Evolutionary conservation across 805 yeast genomes (phyloP), one percentile per base, ranked within the genome.

Genomic region (Candida railenensis): DNA sequence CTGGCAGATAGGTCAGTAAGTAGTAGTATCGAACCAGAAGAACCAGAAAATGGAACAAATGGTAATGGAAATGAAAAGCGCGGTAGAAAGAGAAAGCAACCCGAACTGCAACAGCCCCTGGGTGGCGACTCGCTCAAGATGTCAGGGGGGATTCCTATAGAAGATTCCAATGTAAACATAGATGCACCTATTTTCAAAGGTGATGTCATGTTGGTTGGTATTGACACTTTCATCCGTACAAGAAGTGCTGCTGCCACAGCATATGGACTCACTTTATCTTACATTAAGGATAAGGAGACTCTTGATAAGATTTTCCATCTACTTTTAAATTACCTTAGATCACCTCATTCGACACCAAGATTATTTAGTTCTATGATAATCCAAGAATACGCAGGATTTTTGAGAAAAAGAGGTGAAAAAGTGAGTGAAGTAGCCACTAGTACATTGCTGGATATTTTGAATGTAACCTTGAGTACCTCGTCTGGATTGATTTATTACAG

Each of bases 101-200:
- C 49, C 49, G 52, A 8, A 41, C 46, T 5, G 51, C 45, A 20
- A 19, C 34, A 7, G 30, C 45, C 16, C 18, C 34, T 3, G 32
- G 22, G 33, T 28, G 33, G 15, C 16, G 37, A n/a, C 7, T n/a
- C 37, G 48, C 40, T 11, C 30, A 25, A 25, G 30, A 14, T 4
- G 15, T 8, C 37, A 8, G 42, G 49, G 22, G 65, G 56, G 34
- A 79, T 81, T 12, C 86, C 85, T 2, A 58, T 68, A 2, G 70
- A 78, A 3, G 85, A 77, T 33, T 85, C 77, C 43, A 79, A 80
- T 48, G 85, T 89, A 43, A 90, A 92, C 61, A 91, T 94, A 48
- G 99, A 94, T 67, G 87, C 96, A 2, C 97, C 98, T 3, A 85
- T 94, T 63, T 80, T 87, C 48, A 79, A 82, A 39, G 99, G 99